Evolutionary conservation across 2,329 filamentous ascomycete species (phyloP).

Genomic region (Ciborinia camelliae): DNA sequence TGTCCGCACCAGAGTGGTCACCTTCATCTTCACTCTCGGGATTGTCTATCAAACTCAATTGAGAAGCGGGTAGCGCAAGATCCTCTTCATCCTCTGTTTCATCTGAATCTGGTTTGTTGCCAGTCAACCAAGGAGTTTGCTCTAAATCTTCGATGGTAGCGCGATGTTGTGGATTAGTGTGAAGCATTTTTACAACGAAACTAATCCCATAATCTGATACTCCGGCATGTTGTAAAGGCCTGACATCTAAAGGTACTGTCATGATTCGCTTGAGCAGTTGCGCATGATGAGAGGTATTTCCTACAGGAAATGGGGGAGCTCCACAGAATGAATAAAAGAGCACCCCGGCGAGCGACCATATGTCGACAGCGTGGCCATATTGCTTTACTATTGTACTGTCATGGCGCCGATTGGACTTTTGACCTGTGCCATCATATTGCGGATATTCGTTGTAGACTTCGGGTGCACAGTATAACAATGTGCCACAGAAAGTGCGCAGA

Average conservation of each 20-base stretch:
- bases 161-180: constrained; percentile 72
- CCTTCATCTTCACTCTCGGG: constrained; percentile 20
- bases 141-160: constrained; percentile 70
- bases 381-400: constrained; percentile 40
- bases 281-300: constrained; percentile 71
- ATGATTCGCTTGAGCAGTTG: constrained; percentile 79
- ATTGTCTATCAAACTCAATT: constrained; percentile 31
- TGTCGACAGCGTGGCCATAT: constrained; percentile 89
- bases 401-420: constrained; percentile 44
- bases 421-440: constrained; percentile 66
- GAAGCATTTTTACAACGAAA: constrained; percentile 75
- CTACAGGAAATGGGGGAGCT: constrained; percentile 76
- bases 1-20: constrained; percentile 27
- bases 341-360: constrained; percentile 94
- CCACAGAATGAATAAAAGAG: constrained; percentile 82
- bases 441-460: constrained; percentile 82
- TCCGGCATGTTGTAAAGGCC: constrained; percentile 54
- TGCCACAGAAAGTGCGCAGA: constrained; percentile 93
- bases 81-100: constrained; percentile 32
- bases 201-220: constrained; percentile 68
- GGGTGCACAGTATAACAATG: constrained; percentile 89
- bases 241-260: constrained; percentile 66
- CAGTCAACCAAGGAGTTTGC: constrained; percentile 67
- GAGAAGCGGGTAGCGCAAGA: constrained; percentile 34
- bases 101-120: constrained; percentile 27